A percentile compares a stretch with the other conserved stretches of the same genome.
Conservation (phyloP, 495 filamentous ascomycete genomes). For the Melanomma pulvis-pyrius region DNA sequence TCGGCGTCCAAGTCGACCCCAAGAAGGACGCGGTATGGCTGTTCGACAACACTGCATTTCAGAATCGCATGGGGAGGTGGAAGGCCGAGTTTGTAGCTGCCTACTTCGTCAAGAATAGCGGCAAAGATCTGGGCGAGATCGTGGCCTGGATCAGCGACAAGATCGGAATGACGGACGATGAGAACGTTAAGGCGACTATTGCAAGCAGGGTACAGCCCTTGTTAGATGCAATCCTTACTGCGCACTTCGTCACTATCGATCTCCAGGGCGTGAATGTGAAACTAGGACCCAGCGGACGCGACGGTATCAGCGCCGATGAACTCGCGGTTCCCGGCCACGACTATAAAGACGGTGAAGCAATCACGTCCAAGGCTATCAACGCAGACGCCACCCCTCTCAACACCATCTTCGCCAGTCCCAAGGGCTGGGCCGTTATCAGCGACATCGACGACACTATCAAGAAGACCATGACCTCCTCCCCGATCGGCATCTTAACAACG, state of each 20-base stretch:
- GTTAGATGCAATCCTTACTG: slow-evolving; percentile 71
- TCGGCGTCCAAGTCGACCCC: slow-evolving; percentile 49
- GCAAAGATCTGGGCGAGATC: slow-evolving; percentile 63
- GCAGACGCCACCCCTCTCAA: slow-evolving; percentile 52
- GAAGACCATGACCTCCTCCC: slow-evolving; percentile 76
- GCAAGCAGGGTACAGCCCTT: slow-evolving; percentile 73
- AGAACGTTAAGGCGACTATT: slow-evolving; percentile 67
- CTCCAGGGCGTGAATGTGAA: slow-evolving; percentile 49
- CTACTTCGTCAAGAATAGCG: slow-evolving; percentile 72
- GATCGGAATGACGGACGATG: slow-evolving; percentile 65
- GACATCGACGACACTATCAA: slow-evolving; percentile 98
- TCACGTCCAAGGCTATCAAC: slow-evolving; percentile 50
- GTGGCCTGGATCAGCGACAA: slow-evolving; percentile 73
- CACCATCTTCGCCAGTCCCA: slow-evolving; percentile 72
- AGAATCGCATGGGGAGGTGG: slow-evolving; percentile 56
- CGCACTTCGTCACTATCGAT: slow-evolving; percentile 62
- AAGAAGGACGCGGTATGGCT: slow-evolving; percentile 77
- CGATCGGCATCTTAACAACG: slow-evolving; percentile 75
- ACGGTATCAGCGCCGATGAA: slow-evolving; percentile 69
- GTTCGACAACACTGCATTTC: slow-evolving; percentile 86
- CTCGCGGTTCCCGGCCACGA: slow-evolving; percentile 47
- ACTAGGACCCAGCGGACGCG: slow-evolving; percentile 68
- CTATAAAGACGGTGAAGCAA: slow-evolving; percentile 34
- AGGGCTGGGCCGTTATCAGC: slow-evolving; percentile 87
- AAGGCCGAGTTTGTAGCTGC: slow-evolving; percentile 78